Conservation (phyloP, 495 filamentous ascomycete species). For the Rusavskia elegans region DNA sequence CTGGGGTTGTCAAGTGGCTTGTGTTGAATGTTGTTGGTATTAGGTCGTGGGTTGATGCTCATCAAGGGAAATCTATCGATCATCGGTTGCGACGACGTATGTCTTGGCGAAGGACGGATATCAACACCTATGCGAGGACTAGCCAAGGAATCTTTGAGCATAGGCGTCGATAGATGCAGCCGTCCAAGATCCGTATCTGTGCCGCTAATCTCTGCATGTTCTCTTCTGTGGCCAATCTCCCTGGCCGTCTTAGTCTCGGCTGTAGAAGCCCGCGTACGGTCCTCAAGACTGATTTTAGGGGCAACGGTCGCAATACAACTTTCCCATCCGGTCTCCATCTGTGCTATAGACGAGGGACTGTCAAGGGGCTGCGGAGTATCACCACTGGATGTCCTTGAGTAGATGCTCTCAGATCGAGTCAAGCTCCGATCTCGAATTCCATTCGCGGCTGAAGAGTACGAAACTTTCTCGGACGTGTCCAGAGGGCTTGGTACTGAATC, state of each 20-base stretch:
- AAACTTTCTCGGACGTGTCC: background rate
- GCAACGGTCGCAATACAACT: background rate
- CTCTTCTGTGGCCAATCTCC: slow-evolving; percentile 8
- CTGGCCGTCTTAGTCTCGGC: background rate
- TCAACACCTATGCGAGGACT: background rate
- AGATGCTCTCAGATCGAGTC: slow-evolving; percentile 33
- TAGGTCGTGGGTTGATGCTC: background rate
- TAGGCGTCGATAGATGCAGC: background rate
- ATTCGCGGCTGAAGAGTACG: background rate
- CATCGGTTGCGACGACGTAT: background rate
- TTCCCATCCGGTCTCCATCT: background rate
- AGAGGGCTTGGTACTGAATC: background rate
- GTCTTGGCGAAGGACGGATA: background rate
- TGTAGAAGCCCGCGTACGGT: background rate
- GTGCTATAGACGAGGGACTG: slow-evolving; percentile 1
- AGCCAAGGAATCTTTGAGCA: slow-evolving; percentile 2
- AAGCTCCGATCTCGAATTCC: background rate
- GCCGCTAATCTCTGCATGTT: slow-evolving; percentile 9
- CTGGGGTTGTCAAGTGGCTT: background rate
- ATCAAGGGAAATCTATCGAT: slow-evolving; percentile 2
- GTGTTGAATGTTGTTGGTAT: background rate
- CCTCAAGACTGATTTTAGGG: background rate
- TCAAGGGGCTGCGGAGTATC: slow-evolving; percentile 16
- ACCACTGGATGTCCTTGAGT: slow-evolving; percentile 38
- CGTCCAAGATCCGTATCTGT: slow-evolving; percentile 4